These are phyloP conservation scores for Serendipita vermifera DNA, from an alignment of 768 basidiomycete genomes.

Conservation along the genomic window DNA sequence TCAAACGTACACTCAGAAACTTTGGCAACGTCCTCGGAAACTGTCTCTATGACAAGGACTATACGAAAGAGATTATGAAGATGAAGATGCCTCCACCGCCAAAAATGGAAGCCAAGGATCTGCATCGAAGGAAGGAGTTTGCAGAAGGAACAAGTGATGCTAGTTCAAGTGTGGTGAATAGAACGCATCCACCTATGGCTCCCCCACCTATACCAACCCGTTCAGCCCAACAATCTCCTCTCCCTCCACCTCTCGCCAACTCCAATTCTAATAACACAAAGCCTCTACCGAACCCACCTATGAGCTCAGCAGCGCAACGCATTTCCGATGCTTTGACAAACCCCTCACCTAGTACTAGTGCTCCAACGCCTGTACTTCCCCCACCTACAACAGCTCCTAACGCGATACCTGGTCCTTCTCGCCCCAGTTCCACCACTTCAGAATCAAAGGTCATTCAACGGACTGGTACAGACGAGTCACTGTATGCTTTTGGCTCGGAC, in stretches of 20 bases:
- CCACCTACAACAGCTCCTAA: too few relatives aligned
- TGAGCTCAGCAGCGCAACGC: too few relatives aligned
- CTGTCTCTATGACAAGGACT: conserved; percentile 92
- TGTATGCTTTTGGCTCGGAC: not conserved
- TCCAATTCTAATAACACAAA: too few relatives aligned
- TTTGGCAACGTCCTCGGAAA: conserved; percentile 95
- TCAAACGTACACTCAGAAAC: conserved; percentile 80
- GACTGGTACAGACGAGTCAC: not conserved
- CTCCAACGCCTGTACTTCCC: too few relatives aligned
- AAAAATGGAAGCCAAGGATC: not conserved
- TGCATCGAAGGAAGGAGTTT: not conserved
- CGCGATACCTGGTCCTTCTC: too few relatives aligned
- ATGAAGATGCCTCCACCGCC: conserved; percentile 36
- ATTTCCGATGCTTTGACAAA: too few relatives aligned
- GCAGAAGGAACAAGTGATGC: not conserved
- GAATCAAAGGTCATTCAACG: not conserved
- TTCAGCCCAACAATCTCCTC: not conserved
- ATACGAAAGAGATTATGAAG: conserved; percentile 71
- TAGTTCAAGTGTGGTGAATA: not conserved
- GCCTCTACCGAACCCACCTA: too few relatives aligned
- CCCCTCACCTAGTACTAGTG: too few relatives aligned
- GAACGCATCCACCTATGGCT: not conserved
- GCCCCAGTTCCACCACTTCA: not conserved
- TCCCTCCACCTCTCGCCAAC: too few relatives aligned
- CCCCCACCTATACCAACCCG: not conserved